phyloP scores from a whole-genome alignment of 2,329 filamentous ascomycete species.

The Fusarium torreyae region DNA sequence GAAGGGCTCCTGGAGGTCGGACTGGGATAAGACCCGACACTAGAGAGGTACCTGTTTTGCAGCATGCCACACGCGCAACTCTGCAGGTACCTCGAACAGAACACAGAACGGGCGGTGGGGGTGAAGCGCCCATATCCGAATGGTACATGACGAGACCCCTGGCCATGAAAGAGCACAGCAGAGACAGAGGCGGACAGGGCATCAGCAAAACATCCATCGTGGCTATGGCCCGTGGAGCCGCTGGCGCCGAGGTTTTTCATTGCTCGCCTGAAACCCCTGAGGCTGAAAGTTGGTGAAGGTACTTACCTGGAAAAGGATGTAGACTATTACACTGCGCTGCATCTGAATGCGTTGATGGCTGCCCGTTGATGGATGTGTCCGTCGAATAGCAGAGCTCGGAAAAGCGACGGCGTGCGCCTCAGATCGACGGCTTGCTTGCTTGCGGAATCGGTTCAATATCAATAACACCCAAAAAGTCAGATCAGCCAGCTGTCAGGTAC shows the following conservation, averaged over 20 bases:
- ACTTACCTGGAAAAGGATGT: slow-evolving; percentile 5
- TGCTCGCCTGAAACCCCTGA: slow-evolving; percentile 41
- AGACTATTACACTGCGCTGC: not conserved
- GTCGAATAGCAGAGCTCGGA: slow-evolving; percentile 28
- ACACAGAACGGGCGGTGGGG: slow-evolving; percentile 29
- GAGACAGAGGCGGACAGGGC: not conserved
- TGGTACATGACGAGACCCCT: slow-evolving; percentile 15
- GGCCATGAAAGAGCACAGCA: slow-evolving; percentile 13
- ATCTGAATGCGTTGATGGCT: slow-evolving; percentile 24
- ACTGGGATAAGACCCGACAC: slow-evolving; percentile 32
- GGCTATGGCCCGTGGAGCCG: slow-evolving; percentile 31
- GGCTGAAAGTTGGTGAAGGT: slow-evolving; percentile 37
- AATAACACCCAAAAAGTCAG: slow-evolving; percentile 8
- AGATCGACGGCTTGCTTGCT: slow-evolving; percentile 36
- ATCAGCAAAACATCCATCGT: slow-evolving; percentile 20
- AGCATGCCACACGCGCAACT: slow-evolving; percentile 34
- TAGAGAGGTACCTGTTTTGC: slow-evolving; percentile 20
- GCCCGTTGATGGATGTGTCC: slow-evolving; percentile 33
- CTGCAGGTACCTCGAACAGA: slow-evolving; percentile 32
- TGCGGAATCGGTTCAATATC: slow-evolving; percentile 27
- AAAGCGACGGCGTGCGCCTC: slow-evolving; percentile 29
- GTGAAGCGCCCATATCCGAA: slow-evolving; percentile 28
- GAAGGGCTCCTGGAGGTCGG: slow-evolving; percentile 24
- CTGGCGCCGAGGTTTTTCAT: slow-evolving; percentile 30
- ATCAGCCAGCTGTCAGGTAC: slow-evolving; percentile 29